Evolutionary conservation across 1,139 yeast species (phyloP), one percentile per base, ranked within the genome.

Genomic region (Saccharomycopsis hybrid): DNA sequence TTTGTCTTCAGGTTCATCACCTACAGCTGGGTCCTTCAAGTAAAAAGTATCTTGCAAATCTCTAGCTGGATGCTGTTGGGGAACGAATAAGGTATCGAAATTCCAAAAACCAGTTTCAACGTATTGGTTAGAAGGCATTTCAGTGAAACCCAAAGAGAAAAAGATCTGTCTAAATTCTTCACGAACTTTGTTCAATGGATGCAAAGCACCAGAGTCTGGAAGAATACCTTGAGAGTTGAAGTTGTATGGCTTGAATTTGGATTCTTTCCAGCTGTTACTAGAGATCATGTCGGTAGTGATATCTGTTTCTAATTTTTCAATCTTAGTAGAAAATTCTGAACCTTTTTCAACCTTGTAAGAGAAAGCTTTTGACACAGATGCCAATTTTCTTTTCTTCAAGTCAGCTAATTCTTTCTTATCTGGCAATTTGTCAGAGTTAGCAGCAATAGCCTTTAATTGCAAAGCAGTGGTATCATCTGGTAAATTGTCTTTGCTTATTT

Each of bases 11-110:
- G 97, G 97, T 60, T 77, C 72, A 54, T 82, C 83, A 48, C 96
- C 95, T 56, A 68, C 72, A 47, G 71, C 73, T 40, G 99, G 99
- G 66, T 92, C 97, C 67, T 89, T 90, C 70, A 94, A 77, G 71
- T 92, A 92, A 73, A 92, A 92, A 52, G 99, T 92, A 69, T 92
- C 98, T 71, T 92, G 99, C 66, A 92, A 76, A 67, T 92, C 99
- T 74, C 99, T 85, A 46, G 99, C 99, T 33, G 99, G 98, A 72
- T 92, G 99, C 72, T 92, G 97, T 73, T 92, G 99, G 52, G 99
- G 99, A 50, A 92, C 99, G 63, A 73, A 92, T 62, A 92, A 76
- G 3, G 98, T 79, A 67, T 92, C 99, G 65, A 92, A 92, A 71
- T 94, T 92, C 99, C 99, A 92, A 80, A 94, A 92, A 8, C 98